Evolutionary conservation across 805 yeast species (phyloP), one percentile per base, ranked within the genome.

Genomic region (Lipomyces kockii): DNA sequence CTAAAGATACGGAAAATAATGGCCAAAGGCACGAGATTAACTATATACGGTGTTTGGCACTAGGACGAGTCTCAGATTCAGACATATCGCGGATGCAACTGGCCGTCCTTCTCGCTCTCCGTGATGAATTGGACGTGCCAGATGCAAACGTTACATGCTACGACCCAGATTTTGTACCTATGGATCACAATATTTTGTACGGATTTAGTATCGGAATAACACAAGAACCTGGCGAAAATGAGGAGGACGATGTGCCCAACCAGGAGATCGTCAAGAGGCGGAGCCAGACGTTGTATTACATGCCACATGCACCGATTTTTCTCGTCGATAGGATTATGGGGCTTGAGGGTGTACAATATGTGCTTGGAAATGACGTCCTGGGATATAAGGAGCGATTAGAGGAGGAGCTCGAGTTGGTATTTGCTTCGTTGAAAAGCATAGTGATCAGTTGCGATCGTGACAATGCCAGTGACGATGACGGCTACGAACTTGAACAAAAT

Each of bases 261-360:
- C 22, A 52, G 17, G 59, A 61, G 20, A 22, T 39, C 12, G 5
- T 61, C 49, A 14, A 25, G 34, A 17, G 27, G 8, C 58, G 71
- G 6, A 22, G 58, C 1, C 46, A 68, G 0, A 78, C 82, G 0
- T 76, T 90, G 1, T 89, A 80, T 75, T 90, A 85, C 73, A 80
- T 90, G 58, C 96, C 96, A 0, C 97, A 90, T 78, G 94, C 93
- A 0, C 91, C 92, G 0, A 76, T 88, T 52, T 63, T 73, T 0
- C 70, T 80, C 2, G 72, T 75, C 5, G 73, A 74, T 20, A 25
- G 55, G 8, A 68, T 76, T 22, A 67, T 74, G 12, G 61, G 60
- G 3, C 58, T 64, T 12, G 57, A 53, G 2, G 69, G 69, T 22
- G 72, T 62, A 12, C 57, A 43, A 25, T 67, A 29, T 32, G 68